Conservation (phyloP, 352 stramenopile genomes). For the Phytophthora constricta region DNA sequence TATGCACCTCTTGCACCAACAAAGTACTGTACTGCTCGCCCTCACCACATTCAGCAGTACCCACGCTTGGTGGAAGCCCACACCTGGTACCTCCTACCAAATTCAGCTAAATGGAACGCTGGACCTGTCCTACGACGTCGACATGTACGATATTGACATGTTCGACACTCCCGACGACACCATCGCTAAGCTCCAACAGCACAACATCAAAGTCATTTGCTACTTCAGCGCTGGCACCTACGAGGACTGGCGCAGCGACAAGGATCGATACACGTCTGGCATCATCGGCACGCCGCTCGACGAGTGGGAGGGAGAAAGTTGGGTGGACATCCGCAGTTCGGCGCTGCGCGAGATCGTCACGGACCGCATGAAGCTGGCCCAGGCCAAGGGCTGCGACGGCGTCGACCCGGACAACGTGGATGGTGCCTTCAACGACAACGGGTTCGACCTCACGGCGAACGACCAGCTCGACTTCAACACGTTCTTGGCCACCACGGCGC, state of each 20-base stretch:
- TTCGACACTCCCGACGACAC: slow-evolving; percentile 41
- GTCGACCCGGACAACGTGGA: slow-evolving; percentile 71
- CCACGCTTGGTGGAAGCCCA: slow-evolving; percentile 42
- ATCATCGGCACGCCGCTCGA: slow-evolving; percentile 39
- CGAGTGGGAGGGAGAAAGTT: slow-evolving; percentile 49
- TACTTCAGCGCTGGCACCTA: slow-evolving; percentile 68
- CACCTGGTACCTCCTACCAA: slow-evolving; percentile 46
- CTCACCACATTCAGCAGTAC: background rate
- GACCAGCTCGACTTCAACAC: slow-evolving; percentile 59
- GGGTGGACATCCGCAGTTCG: slow-evolving; percentile 45
- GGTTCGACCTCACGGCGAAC: slow-evolving; percentile 38
- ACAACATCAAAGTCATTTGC: slow-evolving; percentile 52
- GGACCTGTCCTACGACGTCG: slow-evolving; percentile 37
- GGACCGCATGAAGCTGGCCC: slow-evolving; percentile 49
- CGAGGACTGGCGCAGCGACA: slow-evolving; percentile 58
- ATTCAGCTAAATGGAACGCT: slow-evolving; percentile 44
- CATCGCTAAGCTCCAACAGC: slow-evolving; percentile 35
- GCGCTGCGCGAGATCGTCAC: slow-evolving; percentile 47
- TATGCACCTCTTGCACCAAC: background rate
- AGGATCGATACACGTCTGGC: slow-evolving; percentile 37
- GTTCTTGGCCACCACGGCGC: slow-evolving; percentile 49
- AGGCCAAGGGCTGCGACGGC: slow-evolving; percentile 57
- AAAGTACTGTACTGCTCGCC: background rate
- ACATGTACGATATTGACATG: slow-evolving; percentile 52
- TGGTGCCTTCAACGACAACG: slow-evolving; percentile 46